A percentile compares a stretch with the other conserved stretches of the same genome.
These are phyloP conservation scores for Ogataea sp. DNA, from an alignment of 805 yeast species.

Conservation along the genomic window DNA sequence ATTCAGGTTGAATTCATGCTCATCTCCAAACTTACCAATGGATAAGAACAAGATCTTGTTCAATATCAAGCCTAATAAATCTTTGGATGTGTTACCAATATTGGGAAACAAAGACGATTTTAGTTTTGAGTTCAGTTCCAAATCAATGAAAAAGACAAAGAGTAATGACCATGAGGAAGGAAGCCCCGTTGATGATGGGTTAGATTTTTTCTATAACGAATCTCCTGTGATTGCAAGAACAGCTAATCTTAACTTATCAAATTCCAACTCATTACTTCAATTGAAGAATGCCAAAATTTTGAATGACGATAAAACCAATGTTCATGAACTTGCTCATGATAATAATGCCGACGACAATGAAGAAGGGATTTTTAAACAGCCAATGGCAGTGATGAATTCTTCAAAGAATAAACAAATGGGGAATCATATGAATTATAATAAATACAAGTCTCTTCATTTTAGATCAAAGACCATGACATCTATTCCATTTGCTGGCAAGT, in stretches of 20 bases:
- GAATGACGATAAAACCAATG: no score
- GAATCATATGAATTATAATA: conserved; percentile 3
- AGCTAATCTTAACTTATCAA: conserved; percentile 3
- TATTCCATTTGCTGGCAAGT: background rate
- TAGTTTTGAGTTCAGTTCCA: no score
- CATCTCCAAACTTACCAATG: no score
- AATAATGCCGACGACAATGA: background rate
- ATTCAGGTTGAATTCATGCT: background rate
- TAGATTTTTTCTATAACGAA: conserved; percentile 18
- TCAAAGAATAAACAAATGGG: no score
- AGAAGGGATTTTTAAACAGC: background rate
- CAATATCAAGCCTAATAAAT: no score
- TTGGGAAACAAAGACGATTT: no score
- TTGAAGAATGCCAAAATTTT: no score
- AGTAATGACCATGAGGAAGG: background rate
- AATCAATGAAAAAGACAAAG: no score
- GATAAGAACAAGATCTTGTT: no score
- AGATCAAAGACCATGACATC: conserved; percentile 18
- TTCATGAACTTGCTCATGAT: no score
- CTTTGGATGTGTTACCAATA: no score
- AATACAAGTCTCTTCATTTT: conserved; percentile 10
- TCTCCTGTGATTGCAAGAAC: conserved; percentile 11
- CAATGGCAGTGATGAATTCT: conserved; percentile 3
- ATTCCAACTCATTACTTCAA: background rate
- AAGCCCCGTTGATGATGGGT: conserved; percentile 4